Conservation (phyloP, 139 green algal genomes). For the Chlamydomonas schloesseri region DNA sequence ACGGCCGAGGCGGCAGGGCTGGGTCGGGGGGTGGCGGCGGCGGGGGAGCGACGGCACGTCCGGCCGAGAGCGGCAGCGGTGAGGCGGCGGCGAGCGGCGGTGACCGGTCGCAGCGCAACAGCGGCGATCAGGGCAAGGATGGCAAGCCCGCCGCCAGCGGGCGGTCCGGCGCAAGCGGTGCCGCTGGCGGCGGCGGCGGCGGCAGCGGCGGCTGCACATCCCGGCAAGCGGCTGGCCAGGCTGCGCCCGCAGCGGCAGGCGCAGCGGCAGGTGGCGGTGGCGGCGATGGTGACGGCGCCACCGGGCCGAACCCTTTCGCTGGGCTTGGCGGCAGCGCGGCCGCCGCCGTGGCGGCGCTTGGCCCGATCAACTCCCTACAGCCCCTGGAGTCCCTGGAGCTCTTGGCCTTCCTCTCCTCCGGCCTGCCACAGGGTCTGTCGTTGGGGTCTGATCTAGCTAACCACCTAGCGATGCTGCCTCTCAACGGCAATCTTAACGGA, state of each 20-base stretch:
- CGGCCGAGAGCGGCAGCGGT: background rate
- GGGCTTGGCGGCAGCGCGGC: background rate
- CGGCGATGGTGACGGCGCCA: no score
- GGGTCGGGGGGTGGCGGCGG: no score
- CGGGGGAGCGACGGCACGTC: no score
- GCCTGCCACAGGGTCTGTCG: background rate
- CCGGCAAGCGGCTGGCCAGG: background rate
- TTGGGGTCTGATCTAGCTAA: background rate
- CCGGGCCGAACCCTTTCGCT: background rate
- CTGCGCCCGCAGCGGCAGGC: background rate
- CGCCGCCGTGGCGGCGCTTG: background rate
- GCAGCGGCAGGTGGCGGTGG: background rate
- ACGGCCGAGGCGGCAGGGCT: no score
- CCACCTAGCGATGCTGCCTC: background rate
- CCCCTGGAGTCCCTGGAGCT: conserved; percentile 29
- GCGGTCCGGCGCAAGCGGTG: background rate
- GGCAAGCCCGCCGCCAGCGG: background rate
- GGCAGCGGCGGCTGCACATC: no score
- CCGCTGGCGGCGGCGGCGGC: background rate
- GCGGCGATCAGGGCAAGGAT: background rate
- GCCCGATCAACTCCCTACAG: background rate
- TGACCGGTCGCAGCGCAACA: background rate
- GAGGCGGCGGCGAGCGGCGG: background rate
- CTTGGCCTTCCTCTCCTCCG: conserved; percentile 23
- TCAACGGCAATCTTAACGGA: background rate